Conservation (phyloP, 2,329 filamentous ascomycete genomes). For the Hypoxylon sp. region DNA sequence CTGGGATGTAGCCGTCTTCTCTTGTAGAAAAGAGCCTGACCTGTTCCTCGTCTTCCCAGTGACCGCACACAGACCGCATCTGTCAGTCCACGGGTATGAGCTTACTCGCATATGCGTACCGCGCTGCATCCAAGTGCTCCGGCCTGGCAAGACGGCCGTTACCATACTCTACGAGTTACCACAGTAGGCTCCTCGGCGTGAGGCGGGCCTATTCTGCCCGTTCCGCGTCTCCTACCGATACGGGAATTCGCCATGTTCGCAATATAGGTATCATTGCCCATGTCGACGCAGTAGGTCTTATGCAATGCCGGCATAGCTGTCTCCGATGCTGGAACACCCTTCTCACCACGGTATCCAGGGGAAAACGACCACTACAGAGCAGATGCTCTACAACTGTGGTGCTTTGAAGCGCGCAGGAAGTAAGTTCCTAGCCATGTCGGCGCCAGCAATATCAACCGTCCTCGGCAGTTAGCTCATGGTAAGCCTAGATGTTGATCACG, state of each 20-base stretch:
- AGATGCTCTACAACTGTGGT: conserved; percentile 97
- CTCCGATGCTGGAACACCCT: not conserved
- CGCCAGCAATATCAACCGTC: conserved; percentile 3
- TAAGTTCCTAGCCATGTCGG: conserved; percentile 44
- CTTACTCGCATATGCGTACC: conserved; percentile 36
- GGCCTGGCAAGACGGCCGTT: conserved; percentile 30
- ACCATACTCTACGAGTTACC: conserved; percentile 21
- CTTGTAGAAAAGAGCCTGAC: too few species aligned
- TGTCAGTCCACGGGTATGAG: conserved; percentile 38
- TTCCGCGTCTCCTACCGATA: conserved; percentile 43
- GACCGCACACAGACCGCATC: conserved; percentile 9
- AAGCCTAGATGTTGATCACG: conserved; percentile 82
- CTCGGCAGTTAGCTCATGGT: conserved; percentile 19
- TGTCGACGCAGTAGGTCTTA: conserved; percentile 81
- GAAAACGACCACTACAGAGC: conserved; percentile 98
- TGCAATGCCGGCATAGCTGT: not conserved
- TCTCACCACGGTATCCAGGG: conserved; percentile 59
- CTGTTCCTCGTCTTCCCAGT: conserved; percentile 1
- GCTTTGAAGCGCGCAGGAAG: conserved; percentile 84
- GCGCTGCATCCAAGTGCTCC: conserved; percentile 40
- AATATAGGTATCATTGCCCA: conserved; percentile 99
- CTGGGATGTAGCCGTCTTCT: too few species aligned
- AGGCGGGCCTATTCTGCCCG: conserved; percentile 34
- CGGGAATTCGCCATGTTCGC: conserved; percentile 69
- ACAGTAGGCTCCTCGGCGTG: conserved; percentile 7